Evolutionary conservation across 1,284 basidiomycete genomes (phyloP), one percentile per base, ranked within the genome.

Genomic region (Rhizoctonia solani): DNA sequence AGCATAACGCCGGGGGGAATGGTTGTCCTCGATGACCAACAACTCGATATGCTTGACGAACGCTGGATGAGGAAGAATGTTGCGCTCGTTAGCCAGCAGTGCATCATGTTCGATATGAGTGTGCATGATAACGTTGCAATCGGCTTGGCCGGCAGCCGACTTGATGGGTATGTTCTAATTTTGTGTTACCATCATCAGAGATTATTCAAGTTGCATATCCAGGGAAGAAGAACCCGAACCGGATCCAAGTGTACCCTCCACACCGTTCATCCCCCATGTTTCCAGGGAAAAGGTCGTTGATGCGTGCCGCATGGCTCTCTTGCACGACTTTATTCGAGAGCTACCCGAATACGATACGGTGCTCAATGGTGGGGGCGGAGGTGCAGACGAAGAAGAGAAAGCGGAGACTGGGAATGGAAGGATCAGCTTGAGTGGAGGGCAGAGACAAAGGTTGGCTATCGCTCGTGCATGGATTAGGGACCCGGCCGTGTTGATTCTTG

Each of bases 101-200:
- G 85, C 71, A 87, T 94, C 66, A 80, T 95, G 23, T 89, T 95
- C 72, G 92, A 93, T 74, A 84, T 87, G 78, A 88, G 80, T 27
- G 82, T 98, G 2, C 90, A 92, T 74, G 93, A 97, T 74, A 99
- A 98, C 72, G 85, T 98, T 54, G 90, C 90, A 0, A 84, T 95
- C 72, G 93, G 92, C 9, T 77, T 88, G 4, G 84, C 85, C 5
- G 85, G 83, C 2, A 77, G 83, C 8, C 81, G 80, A 13, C 78
- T 76, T 46, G 61, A 44, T 8, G 37, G 32, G 61, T 65, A 23
- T 3, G 61, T 63, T 11, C 44, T n/a, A n/a, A n/a, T n/a, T n/a
- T n/a, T n/a, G n/a, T n/a, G n/a, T n/a, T n/a, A n/a, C n/a, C n/a
- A n/a, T n/a, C n/a, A n/a, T n/a, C n/a, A n/a, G n/a, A n/a, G n/a